Evolutionary conservation across 306 rosid genomes (phyloP).

Genomic region (Lithocarpus polystachyus): DNA sequence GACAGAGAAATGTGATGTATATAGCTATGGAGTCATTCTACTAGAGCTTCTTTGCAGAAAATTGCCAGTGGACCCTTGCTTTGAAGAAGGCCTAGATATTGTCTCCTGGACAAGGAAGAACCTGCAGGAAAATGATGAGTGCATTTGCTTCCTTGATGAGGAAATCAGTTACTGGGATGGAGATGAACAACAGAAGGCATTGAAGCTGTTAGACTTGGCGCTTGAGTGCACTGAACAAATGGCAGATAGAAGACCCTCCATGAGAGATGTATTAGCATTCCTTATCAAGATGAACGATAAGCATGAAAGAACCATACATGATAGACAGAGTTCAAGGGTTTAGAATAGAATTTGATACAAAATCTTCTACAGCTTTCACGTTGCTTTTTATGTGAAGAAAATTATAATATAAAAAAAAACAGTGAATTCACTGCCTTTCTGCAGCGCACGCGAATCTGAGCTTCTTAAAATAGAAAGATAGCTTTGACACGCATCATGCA

Average conservation of each 20-base stretch:
- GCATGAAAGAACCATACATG: neutral
- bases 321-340: neutral
- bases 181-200: slow-evolving; percentile 18
- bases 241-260: slow-evolving; percentile 15
- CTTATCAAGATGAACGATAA: slow-evolving; percentile 16
- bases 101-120: slow-evolving; percentile 23
- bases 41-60: slow-evolving; percentile 20
- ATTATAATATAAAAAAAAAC: no score
- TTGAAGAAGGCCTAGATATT: slow-evolving; percentile 16
- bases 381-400: no score
- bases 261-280: slow-evolving; percentile 16
- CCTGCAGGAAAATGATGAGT: slow-evolving; percentile 11
- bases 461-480: no score
- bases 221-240: slow-evolving; percentile 24
- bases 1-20: slow-evolving; percentile 25
- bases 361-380: neutral
- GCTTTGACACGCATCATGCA: no score
- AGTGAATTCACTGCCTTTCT: no score
- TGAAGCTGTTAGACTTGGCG: slow-evolving; percentile 17
- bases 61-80: slow-evolving; percentile 12
- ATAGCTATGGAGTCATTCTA: slow-evolving; percentile 16
- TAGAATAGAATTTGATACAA: neutral
- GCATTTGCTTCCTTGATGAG: slow-evolving; percentile 5
- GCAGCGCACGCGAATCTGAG: no score
- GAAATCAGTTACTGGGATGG: slow-evolving; percentile 16